Percentiles rank a stretch among this genome's conserved stretches.
Conservation (phyloP, 805 yeast species). For the Metschnikowia matae region DNA sequence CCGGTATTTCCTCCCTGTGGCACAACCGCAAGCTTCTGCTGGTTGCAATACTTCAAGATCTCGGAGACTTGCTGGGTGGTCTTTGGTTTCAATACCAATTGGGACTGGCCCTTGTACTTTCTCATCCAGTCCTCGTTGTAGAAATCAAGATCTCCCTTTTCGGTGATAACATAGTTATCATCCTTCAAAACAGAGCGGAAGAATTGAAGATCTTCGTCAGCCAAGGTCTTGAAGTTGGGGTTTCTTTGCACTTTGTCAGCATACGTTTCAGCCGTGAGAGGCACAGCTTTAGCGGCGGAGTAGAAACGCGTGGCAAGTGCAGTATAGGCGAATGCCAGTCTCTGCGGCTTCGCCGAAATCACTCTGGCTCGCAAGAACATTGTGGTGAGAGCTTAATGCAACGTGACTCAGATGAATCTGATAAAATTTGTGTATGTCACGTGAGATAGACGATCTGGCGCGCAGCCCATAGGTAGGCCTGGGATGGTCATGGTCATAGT, state of each 20-base stretch:
- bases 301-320: conserved; percentile 13
- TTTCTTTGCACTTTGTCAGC: conserved; percentile 52
- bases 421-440: conserved; percentile 4
- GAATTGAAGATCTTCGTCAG: conserved; percentile 50
- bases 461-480: background rate
- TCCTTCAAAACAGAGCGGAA: conserved; percentile 59
- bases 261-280: conserved; percentile 70
- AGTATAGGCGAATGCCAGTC: background rate
- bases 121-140: conserved; percentile 94
- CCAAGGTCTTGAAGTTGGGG: conserved; percentile 47
- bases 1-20: conserved; percentile 99
- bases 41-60: conserved; percentile 78
- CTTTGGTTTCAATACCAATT: conserved; percentile 77
- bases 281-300: conserved; percentile 31
- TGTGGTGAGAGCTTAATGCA: background rate
- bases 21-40: conserved; percentile 72
- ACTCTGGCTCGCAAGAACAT: conserved; percentile 4
- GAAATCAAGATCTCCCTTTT: conserved; percentile 58
- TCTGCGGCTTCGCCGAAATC: background rate
- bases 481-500: background rate
- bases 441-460: background rate
- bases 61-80: conserved; percentile 71
- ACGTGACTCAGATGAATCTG: background rate
- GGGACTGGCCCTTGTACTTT: conserved; percentile 85
- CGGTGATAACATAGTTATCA: conserved; percentile 47